Percentiles rank a stretch among this genome's conserved stretches.
phyloP scores from a whole-genome alignment of 2,329 filamentous ascomycete species.

The Alternaria brassicicola region DNA sequence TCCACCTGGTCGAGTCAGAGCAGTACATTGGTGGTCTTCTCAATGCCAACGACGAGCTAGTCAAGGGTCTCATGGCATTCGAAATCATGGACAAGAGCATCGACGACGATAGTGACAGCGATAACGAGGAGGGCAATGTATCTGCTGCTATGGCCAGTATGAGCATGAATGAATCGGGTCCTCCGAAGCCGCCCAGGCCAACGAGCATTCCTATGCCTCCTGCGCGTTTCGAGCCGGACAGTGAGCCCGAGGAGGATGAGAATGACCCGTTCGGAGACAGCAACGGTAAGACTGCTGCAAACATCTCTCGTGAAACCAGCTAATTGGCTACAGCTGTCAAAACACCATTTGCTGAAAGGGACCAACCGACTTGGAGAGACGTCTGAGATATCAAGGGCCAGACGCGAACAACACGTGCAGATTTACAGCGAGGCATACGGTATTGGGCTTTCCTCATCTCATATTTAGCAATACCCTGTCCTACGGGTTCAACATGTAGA shows the following conservation, averaged over 20 bases:
- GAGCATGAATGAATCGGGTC: conserved; percentile 52
- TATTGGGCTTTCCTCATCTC: conserved; percentile 1
- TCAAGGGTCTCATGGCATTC: conserved; percentile 89
- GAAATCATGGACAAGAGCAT: conserved; percentile 91
- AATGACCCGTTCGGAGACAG: conserved; percentile 86
- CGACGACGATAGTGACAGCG: conserved; percentile 71
- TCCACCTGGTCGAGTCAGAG: conserved; percentile 86
- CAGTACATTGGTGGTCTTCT: conserved; percentile 90
- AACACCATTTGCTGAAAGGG: conserved; percentile 52
- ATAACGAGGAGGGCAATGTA: conserved; percentile 50
- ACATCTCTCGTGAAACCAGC: not conserved
- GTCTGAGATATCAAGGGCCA: conserved; percentile 24
- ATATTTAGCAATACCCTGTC: conserved; percentile 9
- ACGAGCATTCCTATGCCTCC: conserved; percentile 49
- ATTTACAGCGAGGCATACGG: not conserved
- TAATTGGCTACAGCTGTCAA: conserved; percentile 55
- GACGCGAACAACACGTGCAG: not conserved
- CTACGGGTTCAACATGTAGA: not conserved
- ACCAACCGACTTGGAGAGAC: conserved; percentile 48
- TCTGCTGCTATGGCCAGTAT: conserved; percentile 52
- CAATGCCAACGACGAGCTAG: conserved; percentile 94
- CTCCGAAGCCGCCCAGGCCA: conserved; percentile 58
- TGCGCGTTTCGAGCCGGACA: conserved; percentile 58
- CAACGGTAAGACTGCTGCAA: conserved; percentile 58
- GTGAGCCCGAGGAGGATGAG: conserved; percentile 65